phyloP scores from a whole-genome alignment of 768 basidiomycete genomes.

The Mycena venus region DNA sequence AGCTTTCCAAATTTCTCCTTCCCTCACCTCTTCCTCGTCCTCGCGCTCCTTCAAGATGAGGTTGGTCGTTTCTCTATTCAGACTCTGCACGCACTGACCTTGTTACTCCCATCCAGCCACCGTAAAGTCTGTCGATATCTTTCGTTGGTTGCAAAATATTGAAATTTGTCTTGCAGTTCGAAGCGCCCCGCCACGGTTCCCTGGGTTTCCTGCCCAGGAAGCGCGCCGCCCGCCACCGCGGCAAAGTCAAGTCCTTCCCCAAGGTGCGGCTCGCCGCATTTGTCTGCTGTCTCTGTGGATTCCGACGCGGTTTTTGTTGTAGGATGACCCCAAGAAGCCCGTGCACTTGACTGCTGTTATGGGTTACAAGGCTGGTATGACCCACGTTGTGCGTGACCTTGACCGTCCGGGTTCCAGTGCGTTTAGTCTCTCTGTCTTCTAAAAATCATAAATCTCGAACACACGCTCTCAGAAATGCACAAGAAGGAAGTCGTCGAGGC shows the following conservation, averaged over 20 bases:
- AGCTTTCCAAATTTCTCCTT: neutral
- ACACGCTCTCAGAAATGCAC: constrained; percentile 89
- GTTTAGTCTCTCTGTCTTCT: constrained; percentile 49
- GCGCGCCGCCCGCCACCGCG: constrained; percentile 96
- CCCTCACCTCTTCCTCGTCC: constrained; percentile 33
- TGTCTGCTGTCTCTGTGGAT: neutral
- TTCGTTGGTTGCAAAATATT: constrained; percentile 36
- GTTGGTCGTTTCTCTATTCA: constrained; percentile 52
- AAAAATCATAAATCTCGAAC: neutral
- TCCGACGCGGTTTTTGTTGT: constrained; percentile 12
- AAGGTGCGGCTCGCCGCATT: constrained; percentile 70
- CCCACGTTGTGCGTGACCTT: constrained; percentile 98
- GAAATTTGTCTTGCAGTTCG: constrained; percentile 72
- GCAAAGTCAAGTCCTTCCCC: constrained; percentile 99
- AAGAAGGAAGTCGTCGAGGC: constrained; percentile 99
- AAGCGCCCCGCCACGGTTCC: constrained; percentile 98
- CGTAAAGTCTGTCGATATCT: constrained; percentile 76
- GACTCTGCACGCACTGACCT: constrained; percentile 22
- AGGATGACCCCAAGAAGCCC: constrained; percentile 99
- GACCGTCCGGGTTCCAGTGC: constrained; percentile 99
- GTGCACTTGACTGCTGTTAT: constrained; percentile 98
- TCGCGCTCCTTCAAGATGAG: constrained; percentile 74
- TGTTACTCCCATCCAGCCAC: constrained; percentile 64
- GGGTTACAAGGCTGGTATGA: constrained; percentile 99
- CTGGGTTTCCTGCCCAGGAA: constrained; percentile 98